Base-by-base conservation (phyloP, 495 filamentous ascomycete genomes). In the Lindgomyces ingoldianus region DNA sequence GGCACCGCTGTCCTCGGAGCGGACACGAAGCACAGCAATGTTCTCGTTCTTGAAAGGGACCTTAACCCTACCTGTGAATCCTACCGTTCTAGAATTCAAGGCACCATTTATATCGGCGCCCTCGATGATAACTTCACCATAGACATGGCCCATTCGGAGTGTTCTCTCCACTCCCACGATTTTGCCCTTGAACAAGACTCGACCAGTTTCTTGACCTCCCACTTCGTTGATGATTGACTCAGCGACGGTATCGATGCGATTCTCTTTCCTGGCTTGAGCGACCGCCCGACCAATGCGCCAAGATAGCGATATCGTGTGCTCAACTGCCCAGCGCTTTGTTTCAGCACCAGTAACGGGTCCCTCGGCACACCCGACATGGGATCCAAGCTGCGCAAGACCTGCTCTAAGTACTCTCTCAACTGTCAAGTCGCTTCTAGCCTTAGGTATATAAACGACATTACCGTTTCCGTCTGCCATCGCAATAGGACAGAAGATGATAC, bases 11-110 rank as follows among this genome's bases (percentile, higher is more conserved):
- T 74, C 75, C 59, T 46, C 78, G 24, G 70, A 62, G 1, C 60
- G 60, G n/a, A 71, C 67, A 33, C 76, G 71, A 45, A 76, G 78
- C 4, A 81, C 84, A 16, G 80, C 76, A 18, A 86, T 83, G 67
- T 87, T 88, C 68, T 88, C 85, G 69, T 87, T 87, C 74, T 86
- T 85, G 73, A 87, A 86, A 0, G 84, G 84, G 39, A 87, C 82
- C 50, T 82, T 81, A 49, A 86, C 68, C 25, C 63, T 73, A 4
- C 79, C 77, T 2, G 60, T 33, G 25, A 57, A 67, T n/a, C 67
- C 61, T 8, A 61, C 19, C 19, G 29, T 12, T 12, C 57, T 54
- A 6, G 50, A 11, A 21, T 3, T 56, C 8, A 60, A 56, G 16
- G 72, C 68, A 19, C 73, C 68, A 6, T 73, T 74, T 14, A 50